Conservation (phyloP, 129 eudicot species). For the Centella asiatica region DNA sequence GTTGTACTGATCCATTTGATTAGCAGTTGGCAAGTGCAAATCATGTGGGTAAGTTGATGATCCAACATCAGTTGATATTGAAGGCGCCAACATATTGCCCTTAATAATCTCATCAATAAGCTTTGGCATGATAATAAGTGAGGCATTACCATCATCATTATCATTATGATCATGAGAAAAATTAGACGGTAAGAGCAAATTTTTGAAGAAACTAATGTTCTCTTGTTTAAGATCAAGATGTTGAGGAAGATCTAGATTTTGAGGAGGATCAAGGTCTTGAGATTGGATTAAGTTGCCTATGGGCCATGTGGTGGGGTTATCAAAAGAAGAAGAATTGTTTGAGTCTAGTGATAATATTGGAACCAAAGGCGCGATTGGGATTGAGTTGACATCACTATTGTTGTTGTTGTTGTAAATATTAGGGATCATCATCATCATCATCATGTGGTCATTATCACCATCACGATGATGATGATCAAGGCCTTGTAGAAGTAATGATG, state of each 20-base stretch:
- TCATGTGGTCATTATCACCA: not conserved
- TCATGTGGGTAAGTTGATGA: slow-evolving; percentile 3
- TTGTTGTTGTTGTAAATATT: not conserved
- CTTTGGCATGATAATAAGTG: slow-evolving; percentile 1
- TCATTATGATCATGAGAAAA: not conserved
- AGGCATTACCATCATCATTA: not conserved
- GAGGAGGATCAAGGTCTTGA: not conserved
- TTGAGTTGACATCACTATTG: not conserved
- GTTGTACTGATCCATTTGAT: slow-evolving; percentile 9
- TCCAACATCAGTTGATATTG: not conserved
- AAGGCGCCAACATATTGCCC: not conserved
- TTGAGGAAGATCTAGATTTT: not conserved
- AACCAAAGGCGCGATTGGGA: not conserved
- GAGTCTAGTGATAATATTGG: not conserved
- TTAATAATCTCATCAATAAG: not conserved
- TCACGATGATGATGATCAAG: not conserved
- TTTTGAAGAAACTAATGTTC: not conserved
- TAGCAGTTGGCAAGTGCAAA: not conserved
- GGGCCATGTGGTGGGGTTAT: not conserved
- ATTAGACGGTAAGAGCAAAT: not conserved
- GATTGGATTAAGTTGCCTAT: not conserved
- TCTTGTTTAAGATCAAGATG: slow-evolving; percentile 5
- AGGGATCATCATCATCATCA: slow-evolving; percentile 3
- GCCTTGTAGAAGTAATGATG: slow-evolving; percentile 1
- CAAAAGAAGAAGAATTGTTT: not conserved